Base-by-base conservation (phyloP, 129 eudicot genomes). In the Helichrysum umbraculigerum region DNA sequence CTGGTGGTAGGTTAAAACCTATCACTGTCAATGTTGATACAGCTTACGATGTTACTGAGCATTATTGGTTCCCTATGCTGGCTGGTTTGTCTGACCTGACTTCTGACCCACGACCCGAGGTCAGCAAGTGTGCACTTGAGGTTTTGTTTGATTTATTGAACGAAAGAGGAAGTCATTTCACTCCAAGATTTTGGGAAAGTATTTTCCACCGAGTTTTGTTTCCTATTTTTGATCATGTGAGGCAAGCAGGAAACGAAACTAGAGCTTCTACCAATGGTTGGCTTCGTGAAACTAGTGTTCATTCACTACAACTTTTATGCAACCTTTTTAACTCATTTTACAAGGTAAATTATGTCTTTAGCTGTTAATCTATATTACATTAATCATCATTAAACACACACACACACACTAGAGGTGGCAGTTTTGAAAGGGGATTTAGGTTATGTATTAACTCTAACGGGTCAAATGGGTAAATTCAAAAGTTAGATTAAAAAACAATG, bases 61-160 rank as follows among this genome's bases (percentile, higher is more conserved):
- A 93, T 77, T 93, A 90, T 81, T 93, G 98, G 98, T 93, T 93
- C 79, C 98, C 98, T 0, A 93, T 93, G 98, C 77, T 93, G 74
- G 95, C 98, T 75, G 98, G 98, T 82, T 84, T 93, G 66, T 93
- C 98, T 83, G 96, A 90, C 68, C 84, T 93, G 65, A 93, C 98
- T 34, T 93, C 98, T 72, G 95, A 93, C 73, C 74, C 96, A 41
- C 83, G 98, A 68, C 74, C 81, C 0, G 98, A 90, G 82, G 96
- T 93, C 83, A 85, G 98, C 85, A 86, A 86, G 63, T 93, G 98
- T 77, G 96, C 98, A 61, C 96, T 93, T 29, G 98, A 93, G 88
- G 98, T 93, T 79, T 77, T 93, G 85, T 93, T 93, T 85, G 98
- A 93, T 85, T 81, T 93, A 79, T 79, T 93, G 69, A 90, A 93